Base-by-base conservation (phyloP, 306 rosid genomes). In the Cucumis cinereus region DNA sequence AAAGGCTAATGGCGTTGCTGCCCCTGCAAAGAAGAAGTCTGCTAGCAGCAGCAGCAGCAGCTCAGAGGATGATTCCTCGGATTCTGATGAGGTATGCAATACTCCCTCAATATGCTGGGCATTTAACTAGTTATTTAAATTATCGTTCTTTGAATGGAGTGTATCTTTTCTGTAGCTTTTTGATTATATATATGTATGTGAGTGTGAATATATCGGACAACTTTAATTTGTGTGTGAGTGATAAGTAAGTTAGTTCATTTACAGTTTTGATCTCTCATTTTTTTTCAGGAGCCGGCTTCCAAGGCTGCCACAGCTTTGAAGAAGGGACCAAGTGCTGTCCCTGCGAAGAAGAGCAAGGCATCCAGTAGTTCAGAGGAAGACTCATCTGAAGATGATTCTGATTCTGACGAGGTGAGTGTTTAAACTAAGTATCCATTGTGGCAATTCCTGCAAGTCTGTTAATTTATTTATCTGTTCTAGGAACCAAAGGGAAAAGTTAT, bases 351-450 rank as follows among this genome's bases (percentile, higher is more conserved):
- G 66, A 74, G 41, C 35, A 80, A 70, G 66, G 22, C 41, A 7
- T 19, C 79, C 22, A 68, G 78, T 26, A 77, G 82, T 55, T 53
- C 78, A 0, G 80, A 77, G 75, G 80, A 77, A 50, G 82, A 80
- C n/a, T 60, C 80, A 16, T 85, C 88, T 0, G 88, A 82, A 2
- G 83, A 79, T 9, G 81, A 77, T 50, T 82, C 92, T 14, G 86
- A 79, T 10, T 85, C 83, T 35, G 85, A 77, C 14, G 86, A 85
- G 23, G 92, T 88, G 78, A 83, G 90, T 77, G 22, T 9, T 11
- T 5, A 7, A 22, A 33, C 12, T 77, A 8, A 1, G 23, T 7
- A 7, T 47, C 4, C 15, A 0, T 2, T 52, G 12, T 0, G 20
- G 30, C 15, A 33, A 11, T 24, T 11, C 22, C 10, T 35, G 72